Conservation (phyloP, 73 alveolate species). For the Stentor roeselii region DNA sequence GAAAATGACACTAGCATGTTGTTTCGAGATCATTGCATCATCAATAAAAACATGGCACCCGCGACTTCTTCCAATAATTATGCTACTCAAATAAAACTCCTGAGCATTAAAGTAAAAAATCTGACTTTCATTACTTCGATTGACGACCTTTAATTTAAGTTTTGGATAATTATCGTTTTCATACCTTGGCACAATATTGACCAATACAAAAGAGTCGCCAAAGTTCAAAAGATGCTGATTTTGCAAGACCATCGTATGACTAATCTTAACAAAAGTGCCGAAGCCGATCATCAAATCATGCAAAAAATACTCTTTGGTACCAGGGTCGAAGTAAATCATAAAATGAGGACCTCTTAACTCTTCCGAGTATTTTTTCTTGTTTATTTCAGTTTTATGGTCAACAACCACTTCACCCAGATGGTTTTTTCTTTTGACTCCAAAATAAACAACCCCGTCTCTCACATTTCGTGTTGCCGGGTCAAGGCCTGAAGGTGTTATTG, state of each 20-base stretch:
- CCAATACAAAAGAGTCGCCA: slow-evolving; percentile 4
- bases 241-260: not conserved
- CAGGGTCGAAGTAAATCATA: slow-evolving; percentile 15
- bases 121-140: not conserved
- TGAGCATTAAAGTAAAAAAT: not conserved
- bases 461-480: not conserved
- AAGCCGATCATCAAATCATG: not conserved
- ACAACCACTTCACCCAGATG: not conserved
- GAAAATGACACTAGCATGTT: slow-evolving; percentile 13
- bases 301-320: not conserved
- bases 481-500: not conserved
- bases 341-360: not conserved
- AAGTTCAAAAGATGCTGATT: not conserved
- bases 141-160: not conserved
- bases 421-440: slow-evolving; percentile 1
- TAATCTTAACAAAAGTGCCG: not conserved
- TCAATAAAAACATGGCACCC: not conserved
- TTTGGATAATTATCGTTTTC: not conserved
- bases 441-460: slow-evolving; percentile 14
- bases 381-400: not conserved
- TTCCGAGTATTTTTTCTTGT: not conserved
- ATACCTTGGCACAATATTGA: not conserved
- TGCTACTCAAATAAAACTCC: not conserved
- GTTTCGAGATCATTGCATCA: slow-evolving; percentile 9
- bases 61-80: slow-evolving; percentile 2